A percentile compares a stretch with the other conserved stretches of the same genome.
Evolutionary conservation across 768 basidiomycete species (phyloP).

Genomic region (Boletus rubescentipes): DNA sequence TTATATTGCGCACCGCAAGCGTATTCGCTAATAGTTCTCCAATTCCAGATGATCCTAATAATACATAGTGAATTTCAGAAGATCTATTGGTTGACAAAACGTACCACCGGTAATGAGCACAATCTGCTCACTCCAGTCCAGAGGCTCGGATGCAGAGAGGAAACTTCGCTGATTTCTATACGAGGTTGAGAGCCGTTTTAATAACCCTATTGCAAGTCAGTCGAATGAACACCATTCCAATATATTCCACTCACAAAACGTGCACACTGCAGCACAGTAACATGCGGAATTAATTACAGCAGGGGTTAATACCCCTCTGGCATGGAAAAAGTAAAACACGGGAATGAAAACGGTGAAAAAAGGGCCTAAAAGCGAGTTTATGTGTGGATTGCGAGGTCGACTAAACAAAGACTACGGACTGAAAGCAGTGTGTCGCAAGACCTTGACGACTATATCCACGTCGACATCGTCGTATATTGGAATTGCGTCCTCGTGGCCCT

Average conservation of each 20-base stretch:
- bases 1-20: conserved; percentile 76
- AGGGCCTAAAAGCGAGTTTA: conserved; percentile 52
- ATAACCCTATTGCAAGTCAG: conserved; percentile 47
- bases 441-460: conserved; percentile 76
- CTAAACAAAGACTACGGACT: conserved; percentile 47
- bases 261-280: conserved; percentile 60
- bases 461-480: conserved; percentile 71
- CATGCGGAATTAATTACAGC: conserved; percentile 48
- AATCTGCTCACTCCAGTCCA: conserved; percentile 89
- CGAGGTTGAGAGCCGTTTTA: conserved; percentile 67
- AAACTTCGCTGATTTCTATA: conserved; percentile 75
- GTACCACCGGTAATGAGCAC: conserved; percentile 89
- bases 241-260: conserved; percentile 58
- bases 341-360: conserved; percentile 84
- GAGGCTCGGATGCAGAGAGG: conserved; percentile 54
- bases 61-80: background rate
- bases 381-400: background rate
- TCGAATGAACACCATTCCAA: background rate
- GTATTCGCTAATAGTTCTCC: conserved; percentile 89
- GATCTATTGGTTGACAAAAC: conserved; percentile 14
- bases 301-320: conserved; percentile 49
- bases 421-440: conserved; percentile 74
- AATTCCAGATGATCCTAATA: conserved; percentile 79
- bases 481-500: conserved; percentile 34
- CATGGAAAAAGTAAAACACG: conserved; percentile 74